Conservation (phyloP, 805 yeast species). For the Hanseniaspora singularis region DNA sequence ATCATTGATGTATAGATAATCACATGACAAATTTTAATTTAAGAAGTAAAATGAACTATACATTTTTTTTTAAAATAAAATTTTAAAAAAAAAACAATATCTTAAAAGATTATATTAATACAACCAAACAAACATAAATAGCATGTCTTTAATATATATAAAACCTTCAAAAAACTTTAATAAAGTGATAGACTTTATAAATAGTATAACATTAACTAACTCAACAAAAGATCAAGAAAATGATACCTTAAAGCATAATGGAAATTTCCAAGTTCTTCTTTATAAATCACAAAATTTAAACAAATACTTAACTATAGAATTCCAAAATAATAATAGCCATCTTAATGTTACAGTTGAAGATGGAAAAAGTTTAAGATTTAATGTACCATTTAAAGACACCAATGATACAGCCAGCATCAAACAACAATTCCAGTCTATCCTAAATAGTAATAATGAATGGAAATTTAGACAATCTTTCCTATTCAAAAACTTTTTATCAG, state of each 20-base stretch:
- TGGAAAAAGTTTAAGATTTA: background rate
- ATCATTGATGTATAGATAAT: no score
- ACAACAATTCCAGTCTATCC: conserved; percentile 6
- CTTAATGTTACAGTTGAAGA: conserved; percentile 8
- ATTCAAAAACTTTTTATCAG: conserved; percentile 2
- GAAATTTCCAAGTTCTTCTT: conserved; percentile 2
- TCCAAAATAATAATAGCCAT: background rate
- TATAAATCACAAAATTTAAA: conserved; percentile 10
- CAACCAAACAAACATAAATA: background rate
- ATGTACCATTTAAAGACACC: background rate
- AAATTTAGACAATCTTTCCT: conserved; percentile 9
- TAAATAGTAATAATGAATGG: conserved; percentile 16
- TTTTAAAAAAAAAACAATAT: no score
- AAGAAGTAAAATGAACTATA: no score
- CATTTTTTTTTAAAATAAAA: no score
- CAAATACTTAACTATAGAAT: conserved; percentile 11
- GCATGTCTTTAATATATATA: background rate
- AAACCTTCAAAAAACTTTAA: background rate
- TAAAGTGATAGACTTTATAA: conserved; percentile 4
- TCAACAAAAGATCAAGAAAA: background rate
- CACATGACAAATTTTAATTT: no score
- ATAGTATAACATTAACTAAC: conserved; percentile 4
- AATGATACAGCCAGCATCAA: background rate
- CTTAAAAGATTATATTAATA: no score
- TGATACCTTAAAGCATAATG: background rate